Percentiles rank a stretch among this genome's conserved stretches.
Conservation (phyloP, 2,329 filamentous ascomycete species). For the Phialophora tarda region DNA sequence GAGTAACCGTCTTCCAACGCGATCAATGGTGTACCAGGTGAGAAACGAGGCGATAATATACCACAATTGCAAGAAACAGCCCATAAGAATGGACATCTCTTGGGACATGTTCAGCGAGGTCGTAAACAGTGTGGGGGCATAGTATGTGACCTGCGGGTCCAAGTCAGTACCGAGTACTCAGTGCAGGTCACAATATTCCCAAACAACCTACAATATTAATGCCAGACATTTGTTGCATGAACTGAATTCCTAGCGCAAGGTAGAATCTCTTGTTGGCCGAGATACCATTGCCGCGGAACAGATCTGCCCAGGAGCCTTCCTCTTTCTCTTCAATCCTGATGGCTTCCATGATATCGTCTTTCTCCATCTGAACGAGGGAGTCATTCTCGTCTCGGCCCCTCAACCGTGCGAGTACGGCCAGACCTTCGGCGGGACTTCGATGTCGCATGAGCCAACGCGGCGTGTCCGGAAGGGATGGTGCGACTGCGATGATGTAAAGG, state of each 20-base stretch:
- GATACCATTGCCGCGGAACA: slow-evolving; percentile 42
- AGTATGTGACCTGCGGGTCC: slow-evolving; percentile 48
- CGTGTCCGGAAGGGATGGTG: slow-evolving; percentile 50
- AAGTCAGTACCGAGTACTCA: neutral
- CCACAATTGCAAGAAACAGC: slow-evolving; percentile 60
- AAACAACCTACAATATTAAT: slow-evolving; percentile 48
- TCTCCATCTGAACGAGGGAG: slow-evolving; percentile 44
- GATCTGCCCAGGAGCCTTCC: slow-evolving; percentile 44
- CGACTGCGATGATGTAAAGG: slow-evolving; percentile 50
- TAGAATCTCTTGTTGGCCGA: slow-evolving; percentile 54
- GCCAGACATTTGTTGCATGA: slow-evolving; percentile 53
- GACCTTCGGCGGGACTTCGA: slow-evolving; percentile 59
- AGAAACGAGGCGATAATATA: slow-evolving; percentile 61
- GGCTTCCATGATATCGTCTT: slow-evolving; percentile 48
- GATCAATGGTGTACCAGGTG: slow-evolving; percentile 52
- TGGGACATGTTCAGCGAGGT: slow-evolving; percentile 49
- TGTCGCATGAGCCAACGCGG: slow-evolving; percentile 57
- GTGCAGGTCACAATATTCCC: slow-evolving; percentile 44
- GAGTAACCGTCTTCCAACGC: slow-evolving; percentile 26
- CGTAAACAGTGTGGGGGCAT: slow-evolving; percentile 44
- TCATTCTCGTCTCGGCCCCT: slow-evolving; percentile 41
- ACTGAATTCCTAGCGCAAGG: slow-evolving; percentile 49
- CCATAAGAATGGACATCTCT: slow-evolving; percentile 49
- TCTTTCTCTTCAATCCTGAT: slow-evolving; percentile 39
- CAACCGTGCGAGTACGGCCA: slow-evolving; percentile 50